Evolutionary conservation across 1,139 yeast species (phyloP).

Genomic region (Chernovozyma aurita): DNA sequence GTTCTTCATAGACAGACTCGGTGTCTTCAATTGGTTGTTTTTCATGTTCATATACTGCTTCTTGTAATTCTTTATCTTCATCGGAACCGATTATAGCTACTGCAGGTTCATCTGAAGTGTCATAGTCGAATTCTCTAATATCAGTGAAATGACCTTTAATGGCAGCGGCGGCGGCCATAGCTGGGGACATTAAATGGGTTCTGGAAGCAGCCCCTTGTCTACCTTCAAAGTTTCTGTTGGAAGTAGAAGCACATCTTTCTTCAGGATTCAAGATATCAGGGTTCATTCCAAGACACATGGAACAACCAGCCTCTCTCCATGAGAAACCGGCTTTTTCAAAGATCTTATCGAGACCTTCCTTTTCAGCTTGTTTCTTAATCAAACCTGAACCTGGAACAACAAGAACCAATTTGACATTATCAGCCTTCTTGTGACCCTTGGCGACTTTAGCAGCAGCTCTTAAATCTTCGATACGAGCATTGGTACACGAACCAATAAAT

Average conservation of each 20-base stretch:
- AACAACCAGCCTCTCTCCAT: conserved; percentile 99
- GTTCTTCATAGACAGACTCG: conserved; percentile 40
- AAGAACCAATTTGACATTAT: conserved; percentile 72
- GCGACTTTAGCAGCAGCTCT: conserved; percentile 94
- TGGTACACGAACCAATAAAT: conserved; percentile 96
- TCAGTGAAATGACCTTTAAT: conserved; percentile 87
- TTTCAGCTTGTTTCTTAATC: conserved; percentile 88
- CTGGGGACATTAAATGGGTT: conserved; percentile 97
- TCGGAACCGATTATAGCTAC: conserved; percentile 52
- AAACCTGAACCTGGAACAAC: conserved; percentile 98
- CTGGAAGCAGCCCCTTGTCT: conserved; percentile 98
- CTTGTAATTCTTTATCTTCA: conserved; percentile 58
- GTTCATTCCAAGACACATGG: conserved; percentile 99
- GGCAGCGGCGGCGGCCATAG: conserved; percentile 99
- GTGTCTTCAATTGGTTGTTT: conserved; percentile 48
- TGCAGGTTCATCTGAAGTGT: conserved; percentile 56
- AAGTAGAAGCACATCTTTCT: conserved; percentile 97
- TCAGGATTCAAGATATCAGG: conserved; percentile 93
- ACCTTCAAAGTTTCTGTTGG: conserved; percentile 97
- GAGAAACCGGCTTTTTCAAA: conserved; percentile 91
- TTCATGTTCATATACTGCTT: conserved; percentile 68
- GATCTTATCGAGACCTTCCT: conserved; percentile 88
- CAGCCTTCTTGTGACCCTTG: conserved; percentile 85
- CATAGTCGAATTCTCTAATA: conserved; percentile 74
- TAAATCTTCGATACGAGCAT: conserved; percentile 94